A percentile compares a stretch with the other conserved stretches of the same genome.
phyloP scores from a whole-genome alignment of 2,329 filamentous ascomycete species.

The Didymella sp. region DNA sequence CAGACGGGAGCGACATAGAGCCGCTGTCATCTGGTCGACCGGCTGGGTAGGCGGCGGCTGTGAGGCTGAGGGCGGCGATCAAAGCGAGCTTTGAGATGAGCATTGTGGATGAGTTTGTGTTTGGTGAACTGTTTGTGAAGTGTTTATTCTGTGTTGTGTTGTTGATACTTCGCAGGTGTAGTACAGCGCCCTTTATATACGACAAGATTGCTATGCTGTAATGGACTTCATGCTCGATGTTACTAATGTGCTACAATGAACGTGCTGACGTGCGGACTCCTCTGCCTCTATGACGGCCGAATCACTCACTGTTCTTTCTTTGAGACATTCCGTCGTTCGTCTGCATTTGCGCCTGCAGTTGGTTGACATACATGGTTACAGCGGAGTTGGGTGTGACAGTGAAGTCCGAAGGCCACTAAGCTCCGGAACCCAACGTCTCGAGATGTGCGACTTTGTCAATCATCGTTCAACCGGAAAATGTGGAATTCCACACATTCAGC shows the following conservation, averaged over 20 bases:
- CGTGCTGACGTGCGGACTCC: neutral
- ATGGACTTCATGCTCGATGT: neutral
- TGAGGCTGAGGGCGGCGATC: slow-evolving; percentile 2
- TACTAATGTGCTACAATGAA: neutral
- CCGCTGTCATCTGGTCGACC: neutral
- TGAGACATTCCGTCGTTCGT: neutral
- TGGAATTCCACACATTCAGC: too few relatives aligned
- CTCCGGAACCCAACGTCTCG: neutral
- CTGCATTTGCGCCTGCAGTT: neutral
- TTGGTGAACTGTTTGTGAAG: too few relatives aligned
- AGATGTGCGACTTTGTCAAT: neutral
- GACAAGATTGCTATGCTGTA: neutral
- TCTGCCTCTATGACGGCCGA: neutral
- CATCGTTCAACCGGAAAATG: neutral
- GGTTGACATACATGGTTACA: neutral
- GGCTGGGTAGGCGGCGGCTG: neutral
- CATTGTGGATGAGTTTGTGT: neutral
- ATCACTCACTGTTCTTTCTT: too few relatives aligned
- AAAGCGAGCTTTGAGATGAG: slow-evolving; percentile 2
- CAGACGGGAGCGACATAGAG: neutral
- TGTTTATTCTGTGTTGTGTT: neutral
- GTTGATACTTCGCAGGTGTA: neutral
- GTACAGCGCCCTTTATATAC: neutral
- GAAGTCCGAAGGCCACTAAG: neutral
- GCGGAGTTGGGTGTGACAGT: neutral